These are phyloP conservation scores for Camellia sinensis DNA, from an alignment of 148 eudicot species.

Conservation along the genomic window DNA sequence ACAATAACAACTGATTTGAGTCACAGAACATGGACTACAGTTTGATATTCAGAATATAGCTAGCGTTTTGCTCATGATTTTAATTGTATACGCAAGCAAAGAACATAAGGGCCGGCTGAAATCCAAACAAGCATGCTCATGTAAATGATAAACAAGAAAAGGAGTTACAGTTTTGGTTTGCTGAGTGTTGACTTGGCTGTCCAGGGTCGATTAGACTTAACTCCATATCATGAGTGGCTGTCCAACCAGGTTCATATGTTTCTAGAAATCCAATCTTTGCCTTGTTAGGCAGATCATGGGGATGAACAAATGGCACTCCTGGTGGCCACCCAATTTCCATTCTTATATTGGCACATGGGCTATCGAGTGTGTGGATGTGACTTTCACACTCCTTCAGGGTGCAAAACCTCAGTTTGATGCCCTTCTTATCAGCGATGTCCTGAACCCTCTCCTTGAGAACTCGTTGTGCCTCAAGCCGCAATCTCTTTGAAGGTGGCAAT, in stretches of 20 bases:
- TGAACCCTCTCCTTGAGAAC: slow-evolving; percentile 98
- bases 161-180: slow-evolving; percentile 45
- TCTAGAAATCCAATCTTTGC: slow-evolving; percentile 97
- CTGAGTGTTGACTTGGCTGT: slow-evolving; percentile 57
- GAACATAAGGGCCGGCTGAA: not conserved
- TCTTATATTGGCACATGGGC: slow-evolving; percentile 88
- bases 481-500: slow-evolving; percentile 94
- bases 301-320: slow-evolving; percentile 99
- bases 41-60: not conserved
- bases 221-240: slow-evolving; percentile 86
- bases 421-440: slow-evolving; percentile 98
- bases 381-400: slow-evolving; percentile 83
- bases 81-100: not conserved
- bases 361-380: slow-evolving; percentile 73
- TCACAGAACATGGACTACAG: not conserved
- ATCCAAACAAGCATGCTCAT: not conserved
- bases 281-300: slow-evolving; percentile 98
- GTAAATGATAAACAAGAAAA: slow-evolving; percentile 5
- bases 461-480: slow-evolving; percentile 95
- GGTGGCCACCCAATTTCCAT: slow-evolving; percentile 98
- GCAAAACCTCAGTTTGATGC: slow-evolving; percentile 92
- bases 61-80: not conserved
- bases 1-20: not conserved
- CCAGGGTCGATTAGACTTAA: slow-evolving; percentile 71
- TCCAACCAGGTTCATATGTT: slow-evolving; percentile 99